Percentiles rank a stretch among this genome's conserved stretches.
phyloP scores from a whole-genome alignment of 805 yeast genomes.

The Huiozyma sinensis region DNA sequence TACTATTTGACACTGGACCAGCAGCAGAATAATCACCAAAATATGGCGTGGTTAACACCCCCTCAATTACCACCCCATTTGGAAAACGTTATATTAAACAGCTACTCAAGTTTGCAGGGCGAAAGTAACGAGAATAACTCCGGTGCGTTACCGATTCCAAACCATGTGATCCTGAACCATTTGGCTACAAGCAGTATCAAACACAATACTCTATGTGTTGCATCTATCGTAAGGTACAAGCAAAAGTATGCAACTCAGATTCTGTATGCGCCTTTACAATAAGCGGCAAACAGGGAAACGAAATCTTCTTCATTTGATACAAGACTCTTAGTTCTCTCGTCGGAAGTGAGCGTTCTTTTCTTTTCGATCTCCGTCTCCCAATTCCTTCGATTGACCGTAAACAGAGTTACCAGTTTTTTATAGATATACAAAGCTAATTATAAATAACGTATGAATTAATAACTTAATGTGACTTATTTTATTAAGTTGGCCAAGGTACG shows the following conservation, averaged over 20 bases:
- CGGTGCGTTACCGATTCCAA: slow-evolving; percentile 87
- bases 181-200: slow-evolving; percentile 92
- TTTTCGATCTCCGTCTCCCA: no score
- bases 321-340: no score
- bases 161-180: slow-evolving; percentile 89
- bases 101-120: slow-evolving; percentile 33
- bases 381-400: no score
- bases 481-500: no score
- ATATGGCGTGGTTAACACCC: slow-evolving; percentile 64
- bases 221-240: slow-evolving; percentile 79
- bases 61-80: slow-evolving; percentile 96
- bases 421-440: no score
- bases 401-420: no score
- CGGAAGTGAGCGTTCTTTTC: no score
- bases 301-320: no score
- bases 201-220: slow-evolving; percentile 89
- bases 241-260: slow-evolving; percentile 87
- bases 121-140: slow-evolving; percentile 54
- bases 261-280: slow-evolving; percentile 61
- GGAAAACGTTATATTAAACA: slow-evolving; percentile 84
- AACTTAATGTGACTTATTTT: no score
- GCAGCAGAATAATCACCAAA: slow-evolving; percentile 48
- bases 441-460: no score
- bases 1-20: slow-evolving; percentile 69
- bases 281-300: not conserved